Base-by-base conservation (phyloP, 2,329 filamentous ascomycete species). In the Teratosphaeria pseudoeucalypti region DNA sequence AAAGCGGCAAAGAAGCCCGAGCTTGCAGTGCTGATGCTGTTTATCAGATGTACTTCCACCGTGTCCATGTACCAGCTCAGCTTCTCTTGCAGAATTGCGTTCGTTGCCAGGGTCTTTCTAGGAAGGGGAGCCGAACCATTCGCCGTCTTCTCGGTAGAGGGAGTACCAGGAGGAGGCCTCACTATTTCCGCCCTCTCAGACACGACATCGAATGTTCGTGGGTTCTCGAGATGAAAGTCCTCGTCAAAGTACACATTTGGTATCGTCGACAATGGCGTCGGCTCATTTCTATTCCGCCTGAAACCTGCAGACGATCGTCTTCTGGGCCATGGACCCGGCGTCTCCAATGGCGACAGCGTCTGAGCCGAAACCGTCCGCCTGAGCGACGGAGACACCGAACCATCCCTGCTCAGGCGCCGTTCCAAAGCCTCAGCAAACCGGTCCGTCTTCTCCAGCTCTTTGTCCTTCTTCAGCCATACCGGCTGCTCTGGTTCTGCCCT, bases 1-100 rank as follows among this genome's bases (percentile, higher is more conserved):
- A 99, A 78, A 0, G 94, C 94, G 0, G 91, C 92, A 69, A 99
- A 99, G 74, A 99, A 99, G 0, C 92, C 96, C 0, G 90, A 91
- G 0, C 94, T 97, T 1, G 94, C 94, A 0, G 89, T 91, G 2
- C 92, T 97, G 63, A 99, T 99, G 0, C 92, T 96, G 34, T 90
- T 90, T 67, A 99, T 96, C 7, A 99, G 79, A 72, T 99, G 94
- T 58, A 99, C 90, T 72, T 99, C 94, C 26, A 99, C 91, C 0
- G 94, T 99, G 72, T 99, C 94, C 91, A 99, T 96, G 73, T 99
- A 99, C 94, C 94, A 99, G 0, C 94, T 97, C 12, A 99, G 79
- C 74, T 99, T 99, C 74, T 99, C 94, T 72, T 99, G 94, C 39
- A 99, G 74, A 60, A 99, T 99, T 0, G 94, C 94, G 74, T 99